Conservation (phyloP, 805 yeast species). For the Naumovozyma dairenensis region DNA sequence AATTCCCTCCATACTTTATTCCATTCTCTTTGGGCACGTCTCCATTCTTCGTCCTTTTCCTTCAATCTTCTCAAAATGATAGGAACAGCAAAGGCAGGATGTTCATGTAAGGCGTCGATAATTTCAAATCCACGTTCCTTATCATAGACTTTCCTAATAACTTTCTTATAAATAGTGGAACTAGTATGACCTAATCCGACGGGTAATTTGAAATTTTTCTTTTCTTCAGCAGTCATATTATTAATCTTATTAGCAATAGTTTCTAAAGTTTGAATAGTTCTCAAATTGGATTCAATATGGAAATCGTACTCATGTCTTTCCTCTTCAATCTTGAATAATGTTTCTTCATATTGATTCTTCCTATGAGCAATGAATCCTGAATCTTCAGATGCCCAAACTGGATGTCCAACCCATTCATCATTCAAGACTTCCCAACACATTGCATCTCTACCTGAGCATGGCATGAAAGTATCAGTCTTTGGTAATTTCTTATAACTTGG, state of each 20-base stretch:
- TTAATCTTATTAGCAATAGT: conserved; percentile 90
- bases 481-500: conserved; percentile 92
- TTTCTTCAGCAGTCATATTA: conserved; percentile 86
- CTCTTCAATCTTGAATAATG: conserved; percentile 88
- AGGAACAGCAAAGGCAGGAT: conserved; percentile 92
- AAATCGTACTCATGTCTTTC: conserved; percentile 96
- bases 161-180: conserved; percentile 84
- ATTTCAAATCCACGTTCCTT: conserved; percentile 94
- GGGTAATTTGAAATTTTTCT: conserved; percentile 74
- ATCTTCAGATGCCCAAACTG: conserved; percentile 99
- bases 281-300: conserved; percentile 86
- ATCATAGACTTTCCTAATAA: conserved; percentile 84
- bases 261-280: conserved; percentile 92
- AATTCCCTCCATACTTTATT: conserved; percentile 98
- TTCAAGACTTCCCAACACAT: conserved; percentile 98
- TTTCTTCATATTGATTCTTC: conserved; percentile 95
- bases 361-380: conserved; percentile 98
- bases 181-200: conserved; percentile 92
- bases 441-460: conserved; percentile 96
- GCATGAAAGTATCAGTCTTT: conserved; percentile 89
- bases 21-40: conserved; percentile 96
- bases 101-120: conserved; percentile 88
- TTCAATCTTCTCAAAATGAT: conserved; percentile 84
- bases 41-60: conserved; percentile 99
- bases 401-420: conserved; percentile 99